Percentiles rank a stretch among this genome's conserved stretches.
Evolutionary conservation across 2,329 filamentous ascomycete species (phyloP).

Genomic region (Nannizziopsis arthrosporioides): DNA sequence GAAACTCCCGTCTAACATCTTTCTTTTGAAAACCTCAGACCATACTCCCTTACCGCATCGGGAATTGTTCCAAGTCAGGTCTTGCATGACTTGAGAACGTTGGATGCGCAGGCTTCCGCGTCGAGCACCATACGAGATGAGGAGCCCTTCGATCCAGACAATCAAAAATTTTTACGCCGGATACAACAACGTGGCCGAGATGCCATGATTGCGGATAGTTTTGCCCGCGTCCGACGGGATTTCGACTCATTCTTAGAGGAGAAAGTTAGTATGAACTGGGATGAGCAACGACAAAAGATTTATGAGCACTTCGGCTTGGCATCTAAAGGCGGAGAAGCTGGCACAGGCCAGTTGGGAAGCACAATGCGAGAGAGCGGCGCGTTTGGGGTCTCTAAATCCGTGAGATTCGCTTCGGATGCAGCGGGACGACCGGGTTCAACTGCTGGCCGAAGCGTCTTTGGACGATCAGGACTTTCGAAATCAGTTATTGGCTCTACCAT

Average conservation of each 20-base stretch:
- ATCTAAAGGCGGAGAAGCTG: conserved; percentile 31
- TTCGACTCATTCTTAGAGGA: conserved; percentile 92
- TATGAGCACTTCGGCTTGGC: conserved; percentile 91
- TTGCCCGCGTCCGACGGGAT: conserved; percentile 77
- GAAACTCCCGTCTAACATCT: background rate
- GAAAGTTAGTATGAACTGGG: conserved; percentile 91
- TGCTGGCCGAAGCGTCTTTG: conserved; percentile 48
- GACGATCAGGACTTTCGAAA: conserved; percentile 59
- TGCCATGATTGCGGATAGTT: conserved; percentile 81
- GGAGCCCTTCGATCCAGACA: conserved; percentile 43
- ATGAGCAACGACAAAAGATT: conserved; percentile 80
- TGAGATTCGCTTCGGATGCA: conserved; percentile 29
- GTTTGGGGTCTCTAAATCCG: conserved; percentile 40
- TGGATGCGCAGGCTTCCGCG: conserved; percentile 56
- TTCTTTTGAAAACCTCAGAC: conserved; percentile 39
- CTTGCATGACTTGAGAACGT: conserved; percentile 71
- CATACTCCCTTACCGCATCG: conserved; percentile 86
- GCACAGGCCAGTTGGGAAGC: conserved; percentile 34
- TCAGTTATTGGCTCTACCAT: conserved; percentile 78
- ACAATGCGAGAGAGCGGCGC: conserved; percentile 33
- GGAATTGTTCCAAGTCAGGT: conserved; percentile 80
- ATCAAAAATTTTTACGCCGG: conserved; percentile 65
- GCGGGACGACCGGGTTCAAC: conserved; percentile 32
- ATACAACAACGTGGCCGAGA: conserved; percentile 83
- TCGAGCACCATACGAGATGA: conserved; percentile 21